phyloP scores from a whole-genome alignment of 352 stramenopile genomes.

The Saprolegnia parasitica region DNA sequence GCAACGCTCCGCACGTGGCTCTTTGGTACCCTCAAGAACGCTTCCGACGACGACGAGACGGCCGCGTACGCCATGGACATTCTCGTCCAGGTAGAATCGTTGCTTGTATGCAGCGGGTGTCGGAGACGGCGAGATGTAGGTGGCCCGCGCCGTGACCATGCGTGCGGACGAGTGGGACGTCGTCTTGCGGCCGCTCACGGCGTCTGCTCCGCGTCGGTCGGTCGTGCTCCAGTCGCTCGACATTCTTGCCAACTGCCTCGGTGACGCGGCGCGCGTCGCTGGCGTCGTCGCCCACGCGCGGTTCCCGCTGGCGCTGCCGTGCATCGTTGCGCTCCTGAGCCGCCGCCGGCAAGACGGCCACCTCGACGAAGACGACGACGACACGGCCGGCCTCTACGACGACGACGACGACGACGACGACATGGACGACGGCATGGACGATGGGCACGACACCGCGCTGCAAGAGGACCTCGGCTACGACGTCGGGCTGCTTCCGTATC shows the following conservation, averaged over 20 bases:
- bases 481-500: neutral
- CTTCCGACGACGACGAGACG: conserved; percentile 45
- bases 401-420: conserved; percentile 54
- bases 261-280: neutral
- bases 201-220: neutral
- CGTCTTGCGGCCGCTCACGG: neutral
- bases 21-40: conserved; percentile 50
- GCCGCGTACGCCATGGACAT: conserved; percentile 71
- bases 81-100: conserved; percentile 30
- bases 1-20: conserved; percentile 59
- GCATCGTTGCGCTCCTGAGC: conserved; percentile 47
- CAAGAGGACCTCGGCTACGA: conserved; percentile 29
- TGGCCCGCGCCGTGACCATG: neutral
- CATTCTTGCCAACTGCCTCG: neutral
- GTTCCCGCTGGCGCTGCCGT: conserved; percentile 41
- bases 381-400: conserved; percentile 43
- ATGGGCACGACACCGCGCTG: conserved; percentile 37
- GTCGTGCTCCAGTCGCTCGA: neutral
- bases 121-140: neutral
- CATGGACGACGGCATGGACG: conserved; percentile 34
- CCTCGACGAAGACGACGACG: conserved; percentile 39
- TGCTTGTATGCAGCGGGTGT: neutral
- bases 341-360: conserved; percentile 46
- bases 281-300: neutral
- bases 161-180: neutral